These are phyloP conservation scores for Fusarium sp. DNA, from an alignment of 2,329 filamentous ascomycete genomes.

Conservation along the genomic window DNA sequence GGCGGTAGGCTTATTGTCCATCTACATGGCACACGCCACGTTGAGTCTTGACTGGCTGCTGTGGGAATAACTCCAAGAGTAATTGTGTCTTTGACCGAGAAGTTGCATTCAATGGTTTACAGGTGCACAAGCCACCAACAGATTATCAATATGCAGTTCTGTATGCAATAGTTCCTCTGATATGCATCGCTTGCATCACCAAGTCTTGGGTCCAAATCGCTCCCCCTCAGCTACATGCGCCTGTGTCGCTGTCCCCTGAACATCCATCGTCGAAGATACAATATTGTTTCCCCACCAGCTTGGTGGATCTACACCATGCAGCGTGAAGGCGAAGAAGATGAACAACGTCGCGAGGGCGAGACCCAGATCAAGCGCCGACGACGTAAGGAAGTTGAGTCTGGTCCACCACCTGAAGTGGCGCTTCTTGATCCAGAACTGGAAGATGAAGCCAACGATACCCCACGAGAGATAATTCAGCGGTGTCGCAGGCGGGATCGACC, in stretches of 20 bases:
- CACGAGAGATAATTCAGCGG: slow-evolving; percentile 81
- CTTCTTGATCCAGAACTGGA: slow-evolving; percentile 75
- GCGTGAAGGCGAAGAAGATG: slow-evolving; percentile 76
- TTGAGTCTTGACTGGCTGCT: neutral
- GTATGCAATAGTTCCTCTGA: neutral
- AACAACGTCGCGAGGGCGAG: slow-evolving; percentile 74
- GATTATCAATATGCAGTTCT: neutral
- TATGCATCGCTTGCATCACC: slow-evolving; percentile 51
- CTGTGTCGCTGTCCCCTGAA: slow-evolving; percentile 68
- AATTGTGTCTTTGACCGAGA: slow-evolving; percentile 4
- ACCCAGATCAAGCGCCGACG: slow-evolving; percentile 75
- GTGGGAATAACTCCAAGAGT: neutral
- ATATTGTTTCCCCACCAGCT: slow-evolving; percentile 76
- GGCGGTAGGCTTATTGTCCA: slow-evolving; percentile 15
- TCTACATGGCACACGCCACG: slow-evolving; percentile 6
- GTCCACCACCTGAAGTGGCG: slow-evolving; percentile 77
- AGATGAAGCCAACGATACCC: slow-evolving; percentile 76
- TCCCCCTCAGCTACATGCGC: slow-evolving; percentile 62
- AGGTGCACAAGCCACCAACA: slow-evolving; percentile 18
- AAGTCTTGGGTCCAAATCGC: slow-evolving; percentile 70
- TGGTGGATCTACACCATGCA: slow-evolving; percentile 71
- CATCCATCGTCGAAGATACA: slow-evolving; percentile 71
- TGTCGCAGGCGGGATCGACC: slow-evolving; percentile 71
- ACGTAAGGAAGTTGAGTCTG: slow-evolving; percentile 77
- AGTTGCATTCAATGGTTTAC: neutral